Conservation (phyloP, 192 early-diverging fungal genomes). For the Endogone sp. region DNA sequence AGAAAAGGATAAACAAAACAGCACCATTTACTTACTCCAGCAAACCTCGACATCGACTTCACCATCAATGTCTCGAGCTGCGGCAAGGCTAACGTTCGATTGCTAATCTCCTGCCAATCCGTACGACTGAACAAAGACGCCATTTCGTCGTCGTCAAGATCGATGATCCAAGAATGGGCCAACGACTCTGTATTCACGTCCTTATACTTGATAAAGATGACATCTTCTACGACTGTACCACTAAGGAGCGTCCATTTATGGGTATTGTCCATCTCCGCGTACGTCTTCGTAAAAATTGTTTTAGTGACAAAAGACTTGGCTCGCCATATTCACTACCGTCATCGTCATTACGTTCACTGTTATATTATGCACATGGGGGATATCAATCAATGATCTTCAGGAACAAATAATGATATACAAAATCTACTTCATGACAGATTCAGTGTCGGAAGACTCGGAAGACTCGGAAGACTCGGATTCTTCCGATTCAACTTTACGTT, state of each 20-base stretch:
- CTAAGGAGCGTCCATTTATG: constrained; percentile 11
- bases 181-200: constrained; percentile 4
- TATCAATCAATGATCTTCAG: too few species aligned
- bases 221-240: constrained; percentile 10
- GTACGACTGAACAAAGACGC: neutral
- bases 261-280: constrained; percentile 6
- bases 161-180: constrained; percentile 3
- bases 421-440: too few species aligned
- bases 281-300: constrained; percentile 3
- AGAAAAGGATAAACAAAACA: constrained; percentile 10
- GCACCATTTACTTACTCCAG: constrained; percentile 15
- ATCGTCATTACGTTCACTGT: too few species aligned
- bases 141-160: constrained; percentile 7
- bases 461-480: too few species aligned
- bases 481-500: too few species aligned
- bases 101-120: neutral
- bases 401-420: too few species aligned
- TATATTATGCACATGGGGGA: too few species aligned
- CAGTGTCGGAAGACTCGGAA: too few species aligned
- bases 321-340: too few species aligned
- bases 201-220: constrained; percentile 10
- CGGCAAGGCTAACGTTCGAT: neutral
- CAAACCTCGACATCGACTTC: constrained; percentile 17
- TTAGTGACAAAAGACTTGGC: neutral
- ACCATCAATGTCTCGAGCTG: constrained; percentile 6